These are phyloP conservation scores for Lyophyllum decastes DNA, from an alignment of 768 basidiomycete genomes.

Conservation along the genomic window DNA sequence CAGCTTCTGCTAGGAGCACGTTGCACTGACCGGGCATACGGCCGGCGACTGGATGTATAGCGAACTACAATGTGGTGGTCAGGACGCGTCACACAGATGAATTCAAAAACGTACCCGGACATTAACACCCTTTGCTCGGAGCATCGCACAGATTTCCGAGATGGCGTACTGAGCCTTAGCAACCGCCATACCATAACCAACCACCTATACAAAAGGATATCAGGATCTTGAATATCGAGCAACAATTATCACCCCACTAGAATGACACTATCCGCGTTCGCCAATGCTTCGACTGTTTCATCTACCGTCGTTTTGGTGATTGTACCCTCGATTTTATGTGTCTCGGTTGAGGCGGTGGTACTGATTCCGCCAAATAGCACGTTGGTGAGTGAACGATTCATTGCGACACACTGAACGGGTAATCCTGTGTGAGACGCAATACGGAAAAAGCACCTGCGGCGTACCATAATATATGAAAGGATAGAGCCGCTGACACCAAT, in stretches of 20 bases:
- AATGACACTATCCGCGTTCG: slow-evolving; percentile 83
- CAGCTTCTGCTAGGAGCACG: slow-evolving; percentile 87
- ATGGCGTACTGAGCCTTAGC: slow-evolving; percentile 86
- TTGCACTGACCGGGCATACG: slow-evolving; percentile 95
- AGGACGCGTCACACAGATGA: neutral
- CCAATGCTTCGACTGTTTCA: slow-evolving; percentile 76
- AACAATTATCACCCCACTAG: slow-evolving; percentile 42
- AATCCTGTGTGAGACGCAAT: slow-evolving; percentile 3
- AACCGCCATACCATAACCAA: slow-evolving; percentile 91
- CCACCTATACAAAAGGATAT: slow-evolving; percentile 46
- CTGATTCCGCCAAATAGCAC: slow-evolving; percentile 88
- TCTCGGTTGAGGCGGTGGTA: slow-evolving; percentile 52
- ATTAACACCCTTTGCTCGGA: slow-evolving; percentile 73
- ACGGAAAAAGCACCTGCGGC: slow-evolving; percentile 14
- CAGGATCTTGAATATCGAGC: neutral
- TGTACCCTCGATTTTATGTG: slow-evolving; percentile 79
- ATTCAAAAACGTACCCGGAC: slow-evolving; percentile 53
- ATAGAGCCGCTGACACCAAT: slow-evolving; percentile 92
- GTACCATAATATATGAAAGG: slow-evolving; percentile 89
- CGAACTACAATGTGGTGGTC: slow-evolving; percentile 43
- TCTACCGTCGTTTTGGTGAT: slow-evolving; percentile 80
- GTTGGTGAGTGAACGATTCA: slow-evolving; percentile 86
- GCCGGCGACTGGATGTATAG: slow-evolving; percentile 89
- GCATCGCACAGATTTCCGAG: slow-evolving; percentile 72
- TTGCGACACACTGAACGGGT: slow-evolving; percentile 73